Evolutionary conservation across 108 stramenopile genomes (phyloP).

Genomic region (Pseudonitzschia delicatissima): DNA sequence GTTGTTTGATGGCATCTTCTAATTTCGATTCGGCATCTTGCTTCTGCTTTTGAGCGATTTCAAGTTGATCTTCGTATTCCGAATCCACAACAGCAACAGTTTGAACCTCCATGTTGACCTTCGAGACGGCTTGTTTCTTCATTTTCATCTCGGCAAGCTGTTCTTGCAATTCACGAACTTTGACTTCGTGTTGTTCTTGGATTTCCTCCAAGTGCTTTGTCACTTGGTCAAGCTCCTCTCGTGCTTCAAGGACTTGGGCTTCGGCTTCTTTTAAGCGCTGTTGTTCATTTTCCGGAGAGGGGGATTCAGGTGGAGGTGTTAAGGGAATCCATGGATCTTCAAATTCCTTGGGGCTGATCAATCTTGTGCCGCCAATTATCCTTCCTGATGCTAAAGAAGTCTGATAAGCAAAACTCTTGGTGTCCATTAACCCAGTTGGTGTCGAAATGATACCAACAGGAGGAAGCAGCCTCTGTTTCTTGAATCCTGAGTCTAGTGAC

Average conservation of each 20-base stretch:
- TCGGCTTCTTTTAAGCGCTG: neutral
- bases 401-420: too few relatives aligned
- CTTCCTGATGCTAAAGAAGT: too few relatives aligned
- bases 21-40: neutral
- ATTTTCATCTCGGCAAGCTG: neutral
- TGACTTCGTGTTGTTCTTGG: neutral
- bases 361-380: too few relatives aligned
- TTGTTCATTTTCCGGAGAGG: too few relatives aligned
- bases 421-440: too few relatives aligned
- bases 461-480: neutral
- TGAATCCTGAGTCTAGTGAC: neutral
- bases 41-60: neutral
- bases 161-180: neutral
- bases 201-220: neutral
- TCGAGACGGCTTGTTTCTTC: neutral
- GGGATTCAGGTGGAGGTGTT: too few relatives aligned
- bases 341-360: too few relatives aligned
- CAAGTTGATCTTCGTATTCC: neutral
- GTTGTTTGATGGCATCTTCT: neutral
- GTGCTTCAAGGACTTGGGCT: slow-evolving; percentile 5
- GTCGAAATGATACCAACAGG: neutral
- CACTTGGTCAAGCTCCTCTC: neutral
- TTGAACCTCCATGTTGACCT: too few relatives aligned
- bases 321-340: too few relatives aligned
- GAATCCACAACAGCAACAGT: too few relatives aligned